Percentiles rank a stretch among this genome's conserved stretches.
Conservation (phyloP, 2,329 filamentous ascomycete genomes). For the Westerdykella sp. region DNA sequence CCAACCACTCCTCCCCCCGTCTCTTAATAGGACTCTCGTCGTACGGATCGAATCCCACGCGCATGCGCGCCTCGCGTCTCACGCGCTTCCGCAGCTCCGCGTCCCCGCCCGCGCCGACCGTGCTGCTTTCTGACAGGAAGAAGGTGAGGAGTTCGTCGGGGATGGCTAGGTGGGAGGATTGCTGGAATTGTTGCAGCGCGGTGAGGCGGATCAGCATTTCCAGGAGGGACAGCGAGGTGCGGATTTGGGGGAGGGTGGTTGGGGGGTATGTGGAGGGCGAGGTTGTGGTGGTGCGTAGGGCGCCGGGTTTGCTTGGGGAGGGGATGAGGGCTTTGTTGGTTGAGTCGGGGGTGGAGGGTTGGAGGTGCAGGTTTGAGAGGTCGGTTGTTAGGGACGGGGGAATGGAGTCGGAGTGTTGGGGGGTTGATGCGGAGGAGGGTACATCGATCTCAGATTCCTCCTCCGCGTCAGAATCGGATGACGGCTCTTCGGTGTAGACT, state of each 20-base stretch:
- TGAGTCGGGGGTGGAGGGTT: slow-evolving; percentile 18
- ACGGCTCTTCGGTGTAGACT: slow-evolving; percentile 63
- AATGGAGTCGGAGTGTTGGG: slow-evolving; percentile 24
- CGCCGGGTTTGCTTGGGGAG: slow-evolving; percentile 14
- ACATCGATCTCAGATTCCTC: slow-evolving; percentile 30
- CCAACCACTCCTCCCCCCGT: slow-evolving; percentile 60
- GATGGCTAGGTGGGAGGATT: slow-evolving; percentile 81
- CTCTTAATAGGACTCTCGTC: slow-evolving; percentile 64
- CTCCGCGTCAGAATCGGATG: slow-evolving; percentile 50
- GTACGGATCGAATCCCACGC: slow-evolving; percentile 66
- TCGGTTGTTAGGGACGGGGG: slow-evolving; percentile 38
- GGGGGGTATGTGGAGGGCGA: slow-evolving; percentile 4
- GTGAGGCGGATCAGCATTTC: slow-evolving; percentile 83
- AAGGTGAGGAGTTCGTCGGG: slow-evolving; percentile 84
- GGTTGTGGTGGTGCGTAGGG: slow-evolving; percentile 8
- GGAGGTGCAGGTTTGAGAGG: slow-evolving; percentile 45
- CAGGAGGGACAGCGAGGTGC: slow-evolving; percentile 69
- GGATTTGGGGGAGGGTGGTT: slow-evolving; percentile 45
- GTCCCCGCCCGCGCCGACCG: slow-evolving; percentile 59
- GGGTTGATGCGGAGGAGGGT: slow-evolving; percentile 12
- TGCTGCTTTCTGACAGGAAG: slow-evolving; percentile 67
- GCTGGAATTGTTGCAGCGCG: slow-evolving; percentile 86
- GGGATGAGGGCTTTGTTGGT: slow-evolving; percentile 24
- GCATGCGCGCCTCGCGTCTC: slow-evolving; percentile 53
- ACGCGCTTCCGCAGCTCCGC: slow-evolving; percentile 55